Base-by-base conservation (phyloP, 305 asterid genomes). In the Caryopteris hybrid region DNA sequence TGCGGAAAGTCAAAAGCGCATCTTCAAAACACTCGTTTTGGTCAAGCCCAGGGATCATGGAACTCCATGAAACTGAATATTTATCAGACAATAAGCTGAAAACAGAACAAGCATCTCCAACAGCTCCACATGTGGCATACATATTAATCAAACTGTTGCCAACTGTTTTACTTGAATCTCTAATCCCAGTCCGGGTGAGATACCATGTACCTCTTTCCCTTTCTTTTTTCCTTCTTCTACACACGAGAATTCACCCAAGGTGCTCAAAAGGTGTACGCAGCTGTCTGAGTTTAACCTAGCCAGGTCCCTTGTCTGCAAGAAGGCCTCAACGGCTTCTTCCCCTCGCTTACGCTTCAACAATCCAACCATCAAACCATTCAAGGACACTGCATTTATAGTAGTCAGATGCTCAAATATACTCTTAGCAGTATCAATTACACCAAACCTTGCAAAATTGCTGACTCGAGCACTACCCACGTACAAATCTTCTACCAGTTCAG, bases 391-490 rank as follows among this genome's bases (percentile, higher is more conserved):
- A 77, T 88, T 93, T 66, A 83, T 83, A 12, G 83, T 64, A 57
- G 81, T 81, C 98, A 92, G 90, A 45, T 65, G 82, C 75, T 80
- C 75, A 63, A 88, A 88, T 68, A 90, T 78, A 76, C 83, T 70
- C 80, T 80, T 81, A 52, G 98, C 96, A 25, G 61, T 69, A 60
- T 81, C 85, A 6, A 92, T 71, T 20, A 36, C 77, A 50, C 96
- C 97, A 67, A 75, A 60, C 72, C 84, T 84, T 18, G 93, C 78
- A 81, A 86, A 85, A 43, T 89, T 80, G 68, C 85, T 84, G 56
- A 92, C 96, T 34, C 90, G 69, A 76, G 98, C 98, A 81, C 97
- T 92, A 52, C 96, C 96, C 1, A 92, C 98, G 25, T 80, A 92
- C 64, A 92, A 73, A 86, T 92, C 98, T 68, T 84, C 74, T 17